A percentile compares a stretch with the other conserved stretches of the same genome.
phyloP scores from a whole-genome alignment of 306 rosid species.

The Dicorynia guianensis region DNA sequence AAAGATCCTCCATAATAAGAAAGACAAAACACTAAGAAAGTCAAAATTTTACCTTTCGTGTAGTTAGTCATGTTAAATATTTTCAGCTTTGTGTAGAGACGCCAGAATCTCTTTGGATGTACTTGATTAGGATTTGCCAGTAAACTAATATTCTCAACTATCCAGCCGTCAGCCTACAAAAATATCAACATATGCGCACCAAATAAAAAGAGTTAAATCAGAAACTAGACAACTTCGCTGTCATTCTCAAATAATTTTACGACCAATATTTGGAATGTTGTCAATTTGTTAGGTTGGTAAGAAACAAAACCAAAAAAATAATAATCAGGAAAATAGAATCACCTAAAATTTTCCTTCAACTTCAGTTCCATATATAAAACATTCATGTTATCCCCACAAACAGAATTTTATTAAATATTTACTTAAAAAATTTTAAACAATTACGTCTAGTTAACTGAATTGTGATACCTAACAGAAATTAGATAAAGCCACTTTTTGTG shows the following conservation, averaged over 20 bases:
- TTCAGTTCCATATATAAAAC: background rate
- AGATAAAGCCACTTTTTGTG: no score
- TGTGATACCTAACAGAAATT: no score
- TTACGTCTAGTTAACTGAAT: no score
- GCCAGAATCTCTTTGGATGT: slow-evolving; percentile 96
- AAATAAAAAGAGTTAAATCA: slow-evolving; percentile 9
- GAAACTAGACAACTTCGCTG: slow-evolving; percentile 24
- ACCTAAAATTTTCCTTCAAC: background rate
- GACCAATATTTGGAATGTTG: background rate
- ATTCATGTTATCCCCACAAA: no score
- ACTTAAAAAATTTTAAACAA: no score
- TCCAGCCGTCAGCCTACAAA: slow-evolving; percentile 97
- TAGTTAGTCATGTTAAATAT: slow-evolving; percentile 95
- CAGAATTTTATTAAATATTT: no score
- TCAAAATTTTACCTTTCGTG: slow-evolving; percentile 70
- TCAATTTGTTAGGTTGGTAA: slow-evolving; percentile 1
- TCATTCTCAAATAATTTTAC: background rate
- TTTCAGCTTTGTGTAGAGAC: slow-evolving; percentile 95
- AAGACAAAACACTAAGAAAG: background rate
- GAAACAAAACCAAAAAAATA: background rate
- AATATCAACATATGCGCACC: slow-evolving; percentile 27
- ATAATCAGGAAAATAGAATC: background rate
- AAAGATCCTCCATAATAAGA: slow-evolving; percentile 31
- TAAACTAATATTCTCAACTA: slow-evolving; percentile 85
- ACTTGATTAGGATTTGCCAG: slow-evolving; percentile 95